Conservation (phyloP, 2,329 filamentous ascomycete genomes). For the Ceratocystis cacaofunesta region DNA sequence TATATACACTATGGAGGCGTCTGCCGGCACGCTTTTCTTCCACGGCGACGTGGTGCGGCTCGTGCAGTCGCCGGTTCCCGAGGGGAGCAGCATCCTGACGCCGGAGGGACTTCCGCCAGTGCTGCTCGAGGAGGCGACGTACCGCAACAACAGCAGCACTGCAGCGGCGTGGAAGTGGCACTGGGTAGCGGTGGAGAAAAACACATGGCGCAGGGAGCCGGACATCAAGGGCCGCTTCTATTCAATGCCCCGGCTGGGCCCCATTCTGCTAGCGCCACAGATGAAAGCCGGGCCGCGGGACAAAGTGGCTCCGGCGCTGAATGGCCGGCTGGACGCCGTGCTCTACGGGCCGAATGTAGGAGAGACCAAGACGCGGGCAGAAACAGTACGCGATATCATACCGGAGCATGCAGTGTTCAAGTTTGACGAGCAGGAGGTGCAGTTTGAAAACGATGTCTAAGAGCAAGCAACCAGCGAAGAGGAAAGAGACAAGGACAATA, state of each 20-base stretch:
- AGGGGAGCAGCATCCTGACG: constrained; percentile 13
- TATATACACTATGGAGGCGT: constrained; percentile 13
- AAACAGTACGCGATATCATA: constrained; percentile 32
- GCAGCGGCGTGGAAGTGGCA: constrained; percentile 24
- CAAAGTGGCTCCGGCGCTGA: constrained; percentile 28
- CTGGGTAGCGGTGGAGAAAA: constrained; percentile 31
- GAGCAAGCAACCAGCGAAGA: neutral
- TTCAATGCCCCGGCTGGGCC: constrained; percentile 38
- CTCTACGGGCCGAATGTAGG: constrained; percentile 28
- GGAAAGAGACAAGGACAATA: neutral
- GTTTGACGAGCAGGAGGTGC: constrained; percentile 14
- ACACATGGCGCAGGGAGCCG: constrained; percentile 33
- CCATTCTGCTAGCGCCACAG: constrained; percentile 30
- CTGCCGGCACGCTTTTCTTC: constrained; percentile 21
- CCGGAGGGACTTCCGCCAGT: constrained; percentile 29
- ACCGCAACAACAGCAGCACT: constrained; percentile 26
- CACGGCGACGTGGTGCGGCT: constrained; percentile 28
- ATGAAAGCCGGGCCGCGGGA: constrained; percentile 26
- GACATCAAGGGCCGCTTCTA: constrained; percentile 43
- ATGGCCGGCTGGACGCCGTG: constrained; percentile 33
- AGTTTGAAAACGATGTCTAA: constrained; percentile 13
- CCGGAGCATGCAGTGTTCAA: constrained; percentile 16
- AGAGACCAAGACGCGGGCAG: constrained; percentile 27
- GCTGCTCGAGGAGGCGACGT: constrained; percentile 28
- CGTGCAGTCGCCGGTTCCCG: constrained; percentile 20